Percentiles rank a stretch among this genome's conserved stretches.
These are phyloP conservation scores for Fragaria nilgerrensis DNA, from an alignment of 306 rosid species.

Conservation along the genomic window DNA sequence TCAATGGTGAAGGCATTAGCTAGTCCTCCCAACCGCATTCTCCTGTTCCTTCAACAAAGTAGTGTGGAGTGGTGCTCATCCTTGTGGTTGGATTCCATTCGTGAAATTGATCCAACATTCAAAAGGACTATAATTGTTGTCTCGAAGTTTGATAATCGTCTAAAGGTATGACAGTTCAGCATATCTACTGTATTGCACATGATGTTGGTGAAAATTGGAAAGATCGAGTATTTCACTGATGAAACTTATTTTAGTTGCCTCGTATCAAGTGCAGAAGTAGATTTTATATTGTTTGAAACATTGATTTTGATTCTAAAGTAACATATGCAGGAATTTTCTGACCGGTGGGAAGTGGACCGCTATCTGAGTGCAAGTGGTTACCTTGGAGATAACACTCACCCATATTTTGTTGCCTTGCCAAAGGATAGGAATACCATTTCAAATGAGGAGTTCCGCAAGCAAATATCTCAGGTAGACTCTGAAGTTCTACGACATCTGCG, in stretches of 20 bases:
- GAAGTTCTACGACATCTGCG: conserved; percentile 85
- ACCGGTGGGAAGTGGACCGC: conserved; percentile 97
- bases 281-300: not conserved
- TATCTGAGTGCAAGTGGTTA: conserved; percentile 96
- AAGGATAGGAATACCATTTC: conserved; percentile 75
- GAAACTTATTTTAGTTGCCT: not conserved
- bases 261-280: not conserved
- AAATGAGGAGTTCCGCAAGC: conserved; percentile 91
- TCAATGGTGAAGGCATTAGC: conserved; percentile 94
- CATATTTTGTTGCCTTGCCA: conserved; percentile 87
- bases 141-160: conserved; percentile 97
- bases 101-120: conserved; percentile 85
- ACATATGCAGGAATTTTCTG: conserved; percentile 73
- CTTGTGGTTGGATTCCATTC: conserved; percentile 82
- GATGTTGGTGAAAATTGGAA: not conserved
- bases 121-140: conserved; percentile 79
- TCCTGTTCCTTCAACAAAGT: conserved; percentile 94
- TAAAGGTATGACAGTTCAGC: conserved; percentile 55
- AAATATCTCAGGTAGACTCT: conserved; percentile 77
- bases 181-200: not conserved
- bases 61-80: conserved; percentile 99
- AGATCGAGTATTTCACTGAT: not conserved
- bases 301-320: conserved; percentile 25
- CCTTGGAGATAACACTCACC: conserved; percentile 76
- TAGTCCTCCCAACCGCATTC: conserved; percentile 88